These are phyloP conservation scores for Patellifolia procumbens DNA, from an alignment of 179 eudicot species.

Conservation along the genomic window DNA sequence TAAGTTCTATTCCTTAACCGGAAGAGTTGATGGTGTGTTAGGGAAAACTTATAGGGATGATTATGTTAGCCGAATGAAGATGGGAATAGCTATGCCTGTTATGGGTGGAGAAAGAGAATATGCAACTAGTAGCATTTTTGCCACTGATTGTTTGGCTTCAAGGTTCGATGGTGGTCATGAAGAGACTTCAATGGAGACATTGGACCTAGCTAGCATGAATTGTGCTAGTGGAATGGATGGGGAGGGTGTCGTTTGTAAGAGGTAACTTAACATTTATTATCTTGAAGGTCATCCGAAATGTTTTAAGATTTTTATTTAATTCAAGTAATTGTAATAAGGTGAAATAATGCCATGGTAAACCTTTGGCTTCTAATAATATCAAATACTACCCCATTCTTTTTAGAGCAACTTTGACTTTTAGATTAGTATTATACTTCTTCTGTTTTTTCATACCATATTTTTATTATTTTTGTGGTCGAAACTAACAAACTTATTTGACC, in stretches of 20 bases:
- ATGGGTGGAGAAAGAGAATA: slow-evolving; percentile 43
- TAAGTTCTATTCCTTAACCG: slow-evolving; percentile 41
- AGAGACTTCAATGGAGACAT: background rate
- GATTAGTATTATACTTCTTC: too few relatives aligned
- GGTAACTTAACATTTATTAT: background rate
- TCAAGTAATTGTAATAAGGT: too few relatives aligned
- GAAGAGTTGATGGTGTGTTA: slow-evolving; percentile 45
- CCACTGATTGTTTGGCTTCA: slow-evolving; percentile 40
- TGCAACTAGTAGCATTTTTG: slow-evolving; percentile 36
- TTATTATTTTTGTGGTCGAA: too few relatives aligned
- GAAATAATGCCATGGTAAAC: too few relatives aligned
- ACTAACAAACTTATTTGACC: too few relatives aligned
- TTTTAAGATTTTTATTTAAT: background rate
- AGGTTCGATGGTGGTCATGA: slow-evolving; percentile 15
- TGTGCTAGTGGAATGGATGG: slow-evolving; percentile 13
- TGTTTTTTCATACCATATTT: too few relatives aligned
- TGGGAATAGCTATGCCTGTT: slow-evolving; percentile 45
- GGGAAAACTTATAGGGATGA: slow-evolving; percentile 51
- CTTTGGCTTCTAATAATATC: too few relatives aligned
- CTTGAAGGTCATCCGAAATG: background rate
- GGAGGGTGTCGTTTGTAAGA: background rate
- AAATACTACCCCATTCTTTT: too few relatives aligned
- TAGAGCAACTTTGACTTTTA: too few relatives aligned
- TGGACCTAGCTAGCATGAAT: slow-evolving; percentile 6
- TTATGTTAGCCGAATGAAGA: slow-evolving; percentile 47